phyloP scores from a whole-genome alignment of 2,329 filamentous ascomycete genomes.

The Aspergillus sp. region DNA sequence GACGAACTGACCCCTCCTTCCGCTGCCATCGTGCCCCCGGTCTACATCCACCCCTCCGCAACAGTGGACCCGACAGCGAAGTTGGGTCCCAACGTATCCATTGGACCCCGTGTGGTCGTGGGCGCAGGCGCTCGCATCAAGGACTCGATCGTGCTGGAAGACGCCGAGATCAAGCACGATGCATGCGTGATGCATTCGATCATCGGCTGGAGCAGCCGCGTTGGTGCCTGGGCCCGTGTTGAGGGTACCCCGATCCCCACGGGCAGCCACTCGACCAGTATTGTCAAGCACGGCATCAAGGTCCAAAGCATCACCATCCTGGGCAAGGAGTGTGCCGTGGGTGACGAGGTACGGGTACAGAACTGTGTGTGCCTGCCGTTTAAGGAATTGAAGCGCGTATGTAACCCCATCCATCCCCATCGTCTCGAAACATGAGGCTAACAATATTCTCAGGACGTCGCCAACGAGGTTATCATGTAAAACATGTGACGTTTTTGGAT shows the following conservation, averaged over 20 bases:
- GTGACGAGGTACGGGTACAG: slow-evolving; percentile 92
- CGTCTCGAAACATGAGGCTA: slow-evolving; percentile 1
- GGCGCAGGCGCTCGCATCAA: slow-evolving; percentile 90
- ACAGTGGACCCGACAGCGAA: slow-evolving; percentile 92
- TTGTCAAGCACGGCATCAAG: slow-evolving; percentile 97
- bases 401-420: slow-evolving; percentile 38
- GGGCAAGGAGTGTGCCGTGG: slow-evolving; percentile 92
- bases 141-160: slow-evolving; percentile 93
- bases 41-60: slow-evolving; percentile 92
- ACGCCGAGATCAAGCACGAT: slow-evolving; percentile 94
- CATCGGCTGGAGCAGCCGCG: slow-evolving; percentile 92
- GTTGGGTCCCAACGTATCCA: slow-evolving; percentile 93
- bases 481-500: slow-evolving; percentile 11
- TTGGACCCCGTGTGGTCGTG: slow-evolving; percentile 83
- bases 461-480: slow-evolving; percentile 83
- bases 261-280: slow-evolving; percentile 86
- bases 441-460: slow-evolving; percentile 35
- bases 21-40: slow-evolving; percentile 84
- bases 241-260: slow-evolving; percentile 90
- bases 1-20: slow-evolving; percentile 81
- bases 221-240: slow-evolving; percentile 97
- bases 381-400: slow-evolving; percentile 94
- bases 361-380: slow-evolving; percentile 97
- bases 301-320: slow-evolving; percentile 98
- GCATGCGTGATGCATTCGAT: slow-evolving; percentile 94